A percentile compares a stretch with the other conserved stretches of the same genome.
These are phyloP conservation scores for Candida stauntonica DNA, from an alignment of 805 yeast species.

Conservation along the genomic window DNA sequence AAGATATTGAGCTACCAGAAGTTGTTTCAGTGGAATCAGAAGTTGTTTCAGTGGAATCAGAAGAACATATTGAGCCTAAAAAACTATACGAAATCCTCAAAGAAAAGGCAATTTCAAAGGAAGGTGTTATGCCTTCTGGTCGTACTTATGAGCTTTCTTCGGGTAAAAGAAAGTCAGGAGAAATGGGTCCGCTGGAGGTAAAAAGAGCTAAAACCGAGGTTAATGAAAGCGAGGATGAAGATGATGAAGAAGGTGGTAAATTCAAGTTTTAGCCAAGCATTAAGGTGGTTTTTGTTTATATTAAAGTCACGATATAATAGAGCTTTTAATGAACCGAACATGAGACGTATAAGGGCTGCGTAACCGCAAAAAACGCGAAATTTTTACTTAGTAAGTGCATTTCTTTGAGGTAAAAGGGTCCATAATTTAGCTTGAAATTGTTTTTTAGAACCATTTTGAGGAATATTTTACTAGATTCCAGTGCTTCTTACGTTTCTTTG, in stretches of 20 bases:
- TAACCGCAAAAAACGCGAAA: background rate
- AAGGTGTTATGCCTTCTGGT: conserved; percentile 17
- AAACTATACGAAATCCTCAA: conserved; percentile 24
- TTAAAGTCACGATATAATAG: no score
- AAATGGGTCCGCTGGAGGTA: conserved; percentile 1
- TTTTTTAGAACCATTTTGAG: no score
- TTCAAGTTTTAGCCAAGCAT: conserved; percentile 25
- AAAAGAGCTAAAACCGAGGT: conserved; percentile 1
- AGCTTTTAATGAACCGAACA: no score
- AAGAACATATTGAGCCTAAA: conserved; percentile 20
- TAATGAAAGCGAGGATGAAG: conserved; percentile 23
- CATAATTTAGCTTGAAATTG: no score
- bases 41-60: no score
- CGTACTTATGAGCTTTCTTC: conserved; percentile 28
- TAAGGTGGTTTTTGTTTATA: no score
- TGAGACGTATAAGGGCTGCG: background rate
- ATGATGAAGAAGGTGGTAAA: conserved; percentile 19
- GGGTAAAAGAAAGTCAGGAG: conserved; percentile 3
- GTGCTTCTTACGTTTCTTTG: no score
- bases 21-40: no score
- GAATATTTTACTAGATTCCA: no score
- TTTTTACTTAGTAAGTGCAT: no score
- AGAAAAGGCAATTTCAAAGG: conserved; percentile 12
- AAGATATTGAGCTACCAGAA: conserved; percentile 20
- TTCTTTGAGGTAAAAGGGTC: background rate